Conservation (phyloP, 2,329 filamentous ascomycete genomes). For the Colletotrichum filicis region DNA sequence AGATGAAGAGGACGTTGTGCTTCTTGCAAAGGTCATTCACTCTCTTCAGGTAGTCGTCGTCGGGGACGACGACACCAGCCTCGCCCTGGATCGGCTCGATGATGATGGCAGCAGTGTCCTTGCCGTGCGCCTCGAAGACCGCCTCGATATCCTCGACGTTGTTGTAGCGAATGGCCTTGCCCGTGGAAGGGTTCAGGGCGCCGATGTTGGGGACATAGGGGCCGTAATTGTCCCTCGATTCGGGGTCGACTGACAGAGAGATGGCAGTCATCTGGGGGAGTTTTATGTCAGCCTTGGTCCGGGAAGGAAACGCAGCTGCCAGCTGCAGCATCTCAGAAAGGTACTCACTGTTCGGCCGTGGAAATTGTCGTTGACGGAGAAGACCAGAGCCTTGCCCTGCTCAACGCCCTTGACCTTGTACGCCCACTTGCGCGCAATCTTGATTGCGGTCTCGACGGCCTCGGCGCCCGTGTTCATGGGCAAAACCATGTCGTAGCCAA, state of each 20-base stretch:
- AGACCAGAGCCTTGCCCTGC: constrained; percentile 83
- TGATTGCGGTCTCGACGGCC: constrained; percentile 94
- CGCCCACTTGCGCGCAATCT: constrained; percentile 97
- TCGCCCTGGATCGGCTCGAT: constrained; percentile 98
- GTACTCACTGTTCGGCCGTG: constrained; percentile 88
- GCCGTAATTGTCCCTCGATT: constrained; percentile 96
- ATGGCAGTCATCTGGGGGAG: constrained; percentile 79
- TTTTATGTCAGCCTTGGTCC: constrained; percentile 31
- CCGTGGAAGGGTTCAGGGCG: constrained; percentile 78
- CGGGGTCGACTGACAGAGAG: constrained; percentile 93
- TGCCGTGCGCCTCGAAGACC: constrained; percentile 82
- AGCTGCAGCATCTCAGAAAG: neutral
- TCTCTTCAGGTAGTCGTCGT: constrained; percentile 85
- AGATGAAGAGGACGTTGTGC: constrained; percentile 95
- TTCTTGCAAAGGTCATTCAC: constrained; percentile 90
- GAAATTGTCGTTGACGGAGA: constrained; percentile 92
- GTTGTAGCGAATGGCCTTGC: constrained; percentile 84
- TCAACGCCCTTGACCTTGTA: constrained; percentile 96
- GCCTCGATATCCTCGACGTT: constrained; percentile 83
- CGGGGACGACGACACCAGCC: constrained; percentile 94
- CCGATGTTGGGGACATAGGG: constrained; percentile 93
- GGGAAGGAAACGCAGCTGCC: neutral
- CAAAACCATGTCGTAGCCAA: constrained; percentile 97
- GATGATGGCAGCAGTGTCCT: constrained; percentile 90
- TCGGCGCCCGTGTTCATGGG: constrained; percentile 99